Base-by-base conservation (phyloP, 208 protist genomes). In the Leishmania aethiopica region DNA sequence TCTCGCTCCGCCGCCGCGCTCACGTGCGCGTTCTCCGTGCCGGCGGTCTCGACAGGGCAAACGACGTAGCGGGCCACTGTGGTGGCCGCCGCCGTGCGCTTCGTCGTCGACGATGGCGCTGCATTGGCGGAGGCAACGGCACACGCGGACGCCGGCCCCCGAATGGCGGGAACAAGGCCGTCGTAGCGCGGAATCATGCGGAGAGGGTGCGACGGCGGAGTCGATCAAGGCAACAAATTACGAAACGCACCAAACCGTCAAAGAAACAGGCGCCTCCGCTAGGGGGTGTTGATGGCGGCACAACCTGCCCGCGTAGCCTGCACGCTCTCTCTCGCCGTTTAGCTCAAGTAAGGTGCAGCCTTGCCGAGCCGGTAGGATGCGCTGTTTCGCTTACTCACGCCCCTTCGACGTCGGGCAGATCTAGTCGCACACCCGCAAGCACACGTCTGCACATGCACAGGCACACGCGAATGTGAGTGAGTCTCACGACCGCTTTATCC, bases 131-230 rank as follows among this genome's bases (percentile, higher is more conserved):
- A 78, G 11, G 80, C n/a, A 6, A 55, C 49, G 22, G 78, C 42
- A 11, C 45, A 45, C 22, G 80, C 72, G 7, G 71, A 45, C 5
- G 47, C 25, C n/a, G 82, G 69, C 10, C 69, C 64, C 35, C 86
- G 82, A 40, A 87, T 87, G 1, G 64, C 55, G 22, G 86, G 86
- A 25, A 89, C 86, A 19, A 89, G 77, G 59, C 80, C 86, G 53
- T 81, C 70, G 53, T 89, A 51, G 62, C 86, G 55, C 19, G 86
- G 86, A 53, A 89, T 89, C 85, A 88, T 88, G 25, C 13, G 0
- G 59, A 28, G 32, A 22, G 13, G 17, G 59, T 1, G 28, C 25
- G 5, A 40, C 59, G 45, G 71, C n/a, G 32, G 45, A 32, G 71
- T 55, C 2, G 45, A 57, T 10, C 19, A 47, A 72, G 19, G 13